Evolutionary conservation across 1,284 basidiomycete species (phyloP), one percentile per base, ranked within the genome.

Genomic region (Leccinum griseonigrum): DNA sequence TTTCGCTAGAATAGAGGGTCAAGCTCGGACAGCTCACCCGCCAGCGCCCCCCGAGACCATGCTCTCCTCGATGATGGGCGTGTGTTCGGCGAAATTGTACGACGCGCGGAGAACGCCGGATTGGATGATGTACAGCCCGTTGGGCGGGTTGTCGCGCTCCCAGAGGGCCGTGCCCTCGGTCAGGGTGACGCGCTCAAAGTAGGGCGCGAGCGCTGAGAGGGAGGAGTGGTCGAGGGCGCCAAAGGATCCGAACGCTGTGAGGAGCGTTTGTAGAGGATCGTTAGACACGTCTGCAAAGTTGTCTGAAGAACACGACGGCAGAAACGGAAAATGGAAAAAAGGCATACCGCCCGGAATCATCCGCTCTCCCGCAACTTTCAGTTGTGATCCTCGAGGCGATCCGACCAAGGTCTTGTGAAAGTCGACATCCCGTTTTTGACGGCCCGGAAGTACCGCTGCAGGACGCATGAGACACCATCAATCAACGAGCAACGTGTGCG

Each of bases 21-120:
- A 14, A 98, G 77, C 40, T 90, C 90, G 0, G 90, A 90, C 59
- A 97, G 76, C 75, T 97, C 95, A 1, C 95, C 95, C 2, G 95
- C 93, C 8, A 97, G 78, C 0, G 94, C 22, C 94, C 1, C 94
- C 95, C 1, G 94, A 88, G 0, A 97, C 92, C 95, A 97, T 97
- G 4, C 90, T 92, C 76, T 94, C 92, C 69, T 91, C 87, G 54
- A 94, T 85, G 10, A 77, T 74, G 31, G 83, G 82, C 7, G 83
- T 79, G 65, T 90, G 85, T 57, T 88, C 85, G 10, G 86, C 85
- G 71, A 94, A 95, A 56, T 78, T 76, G 74, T 96, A 96, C 14
- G 83, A 83, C 1, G 95, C 95, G 13, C 91, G 82, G 43, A 97
- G 80, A 34, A 93, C 85, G 10, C 95, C 95, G 0, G 86, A 82